phyloP scores from a whole-genome alignment of 257 asterid genomes.

The Mitragyna speciosa region DNA sequence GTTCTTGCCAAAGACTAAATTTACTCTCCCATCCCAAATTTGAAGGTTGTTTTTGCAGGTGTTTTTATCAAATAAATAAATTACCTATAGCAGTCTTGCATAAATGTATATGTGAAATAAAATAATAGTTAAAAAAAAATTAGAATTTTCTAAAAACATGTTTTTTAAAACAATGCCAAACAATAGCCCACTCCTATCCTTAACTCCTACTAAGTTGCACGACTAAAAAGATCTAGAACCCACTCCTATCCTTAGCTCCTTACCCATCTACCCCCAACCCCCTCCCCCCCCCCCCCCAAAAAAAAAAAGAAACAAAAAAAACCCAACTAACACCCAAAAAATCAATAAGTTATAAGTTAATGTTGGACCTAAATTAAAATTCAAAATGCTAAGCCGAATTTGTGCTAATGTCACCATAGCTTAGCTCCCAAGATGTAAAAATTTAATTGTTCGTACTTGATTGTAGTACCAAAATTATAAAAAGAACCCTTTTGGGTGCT shows the following conservation, averaged over 20 bases:
- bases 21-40: conserved; percentile 11
- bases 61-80: no score
- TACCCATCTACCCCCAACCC: no score
- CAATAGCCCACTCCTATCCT: no score
- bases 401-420: neutral
- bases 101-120: no score
- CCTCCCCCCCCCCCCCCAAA: no score
- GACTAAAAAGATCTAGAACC: no score
- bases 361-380: neutral
- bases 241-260: no score
- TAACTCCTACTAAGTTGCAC: no score
- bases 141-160: no score
- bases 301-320: neutral
- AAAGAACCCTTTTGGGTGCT: conserved; percentile 23
- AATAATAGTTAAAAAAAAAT: no score
- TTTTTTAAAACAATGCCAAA: no score
- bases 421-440: neutral
- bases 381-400: neutral
- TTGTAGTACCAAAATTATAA: neutral
- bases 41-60: conserved; percentile 7
- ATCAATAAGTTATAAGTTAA: neutral
- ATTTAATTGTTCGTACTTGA: neutral
- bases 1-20: neutral
- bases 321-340: neutral
- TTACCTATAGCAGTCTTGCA: no score